Conservation (phyloP, 2,329 filamentous ascomycete species). For the Paramyrothecium roridum region DNA sequence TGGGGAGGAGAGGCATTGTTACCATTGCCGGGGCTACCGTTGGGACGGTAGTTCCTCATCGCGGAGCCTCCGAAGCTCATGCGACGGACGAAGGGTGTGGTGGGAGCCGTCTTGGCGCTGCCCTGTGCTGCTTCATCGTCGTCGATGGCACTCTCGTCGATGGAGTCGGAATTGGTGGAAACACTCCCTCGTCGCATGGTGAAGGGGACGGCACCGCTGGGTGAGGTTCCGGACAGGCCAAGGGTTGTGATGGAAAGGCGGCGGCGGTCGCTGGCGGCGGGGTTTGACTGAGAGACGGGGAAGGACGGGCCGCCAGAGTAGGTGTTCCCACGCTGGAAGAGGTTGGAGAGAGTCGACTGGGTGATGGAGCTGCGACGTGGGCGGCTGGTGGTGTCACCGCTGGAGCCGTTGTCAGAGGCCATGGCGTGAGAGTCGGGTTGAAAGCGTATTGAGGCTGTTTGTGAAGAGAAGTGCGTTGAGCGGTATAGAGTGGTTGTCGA, state of each 20-base stretch:
- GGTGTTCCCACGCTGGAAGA: slow-evolving; percentile 58
- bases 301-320: slow-evolving; percentile 40
- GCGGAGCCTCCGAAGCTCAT: slow-evolving; percentile 87
- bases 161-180: slow-evolving; percentile 64
- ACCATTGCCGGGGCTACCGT: slow-evolving; percentile 63
- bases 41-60: slow-evolving; percentile 54
- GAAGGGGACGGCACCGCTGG: slow-evolving; percentile 51
- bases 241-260: slow-evolving; percentile 73
- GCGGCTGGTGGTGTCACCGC: slow-evolving; percentile 34
- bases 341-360: slow-evolving; percentile 52
- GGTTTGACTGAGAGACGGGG: slow-evolving; percentile 27
- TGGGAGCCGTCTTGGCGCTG: slow-evolving; percentile 55
- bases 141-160: slow-evolving; percentile 72
- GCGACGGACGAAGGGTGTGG: slow-evolving; percentile 75
- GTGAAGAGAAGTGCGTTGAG: slow-evolving; percentile 13
- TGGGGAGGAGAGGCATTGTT: slow-evolving; percentile 45
- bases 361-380: slow-evolving; percentile 56
- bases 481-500: slow-evolving; percentile 11
- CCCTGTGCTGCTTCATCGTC: slow-evolving; percentile 58
- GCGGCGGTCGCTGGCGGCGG: slow-evolving; percentile 55
- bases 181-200: slow-evolving; percentile 62
- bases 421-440: slow-evolving; percentile 15
- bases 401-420: slow-evolving; percentile 31
- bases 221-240: slow-evolving; percentile 69
- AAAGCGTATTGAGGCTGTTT: background rate